Evolutionary conservation across 2,329 filamentous ascomycete genomes (phyloP).

Genomic region (Exserohilum turcica): DNA sequence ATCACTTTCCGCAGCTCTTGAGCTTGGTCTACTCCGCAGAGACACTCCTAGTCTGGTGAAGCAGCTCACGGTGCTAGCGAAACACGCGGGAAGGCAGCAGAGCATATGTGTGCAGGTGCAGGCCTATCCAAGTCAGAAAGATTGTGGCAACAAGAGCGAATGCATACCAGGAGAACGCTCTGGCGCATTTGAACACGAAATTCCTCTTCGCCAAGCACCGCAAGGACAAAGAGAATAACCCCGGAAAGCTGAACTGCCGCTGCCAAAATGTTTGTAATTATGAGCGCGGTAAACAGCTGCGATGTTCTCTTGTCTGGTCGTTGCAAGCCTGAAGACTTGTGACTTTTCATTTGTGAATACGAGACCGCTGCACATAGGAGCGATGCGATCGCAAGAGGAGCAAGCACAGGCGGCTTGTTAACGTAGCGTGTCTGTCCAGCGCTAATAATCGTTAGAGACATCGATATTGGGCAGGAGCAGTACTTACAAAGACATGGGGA

Average conservation of each 20-base stretch:
- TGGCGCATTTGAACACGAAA: neutral
- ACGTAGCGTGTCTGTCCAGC: neutral
- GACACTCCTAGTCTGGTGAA: neutral
- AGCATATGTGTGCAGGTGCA: neutral
- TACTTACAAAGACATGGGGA: neutral
- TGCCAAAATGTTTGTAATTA: neutral
- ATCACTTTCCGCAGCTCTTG: neutral
- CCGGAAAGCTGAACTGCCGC: neutral
- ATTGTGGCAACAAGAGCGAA: neutral
- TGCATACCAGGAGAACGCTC: neutral
- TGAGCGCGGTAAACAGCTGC: neutral
- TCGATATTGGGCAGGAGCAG: neutral
- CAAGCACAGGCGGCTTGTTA: neutral
- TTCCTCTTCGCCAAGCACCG: neutral
- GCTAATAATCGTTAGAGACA: neutral
- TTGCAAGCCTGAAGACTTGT: neutral
- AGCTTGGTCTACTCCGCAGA: neutral
- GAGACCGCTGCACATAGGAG: neutral
- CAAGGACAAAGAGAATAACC: neutral
- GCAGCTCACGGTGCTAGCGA: neutral
- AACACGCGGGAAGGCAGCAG: neutral
- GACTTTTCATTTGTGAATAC: neutral
- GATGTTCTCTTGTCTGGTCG: neutral
- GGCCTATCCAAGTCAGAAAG: neutral
- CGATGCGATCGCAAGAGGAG: neutral